A percentile compares a stretch with the other conserved stretches of the same genome.
phyloP scores from a whole-genome alignment of 306 rosid species.

The Citrullus amarus region DNA sequence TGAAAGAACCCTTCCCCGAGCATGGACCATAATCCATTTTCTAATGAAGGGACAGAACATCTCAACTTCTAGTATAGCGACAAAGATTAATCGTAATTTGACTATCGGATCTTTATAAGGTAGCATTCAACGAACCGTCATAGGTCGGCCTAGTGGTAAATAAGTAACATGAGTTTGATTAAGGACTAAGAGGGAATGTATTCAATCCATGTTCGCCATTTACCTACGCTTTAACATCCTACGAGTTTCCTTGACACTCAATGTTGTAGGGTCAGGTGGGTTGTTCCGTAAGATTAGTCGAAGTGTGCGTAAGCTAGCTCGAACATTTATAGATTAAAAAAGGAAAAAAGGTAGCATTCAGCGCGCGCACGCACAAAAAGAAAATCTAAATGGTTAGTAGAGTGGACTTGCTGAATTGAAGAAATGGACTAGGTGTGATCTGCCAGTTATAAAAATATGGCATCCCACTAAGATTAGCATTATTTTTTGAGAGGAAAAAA shows the following conservation, averaged over 20 bases:
- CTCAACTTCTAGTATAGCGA: not conserved
- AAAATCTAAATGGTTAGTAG: not conserved
- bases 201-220: too few relatives aligned
- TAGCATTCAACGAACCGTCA: too few relatives aligned
- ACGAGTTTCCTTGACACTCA: too few relatives aligned
- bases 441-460: not conserved
- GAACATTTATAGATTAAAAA: too few relatives aligned
- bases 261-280: too few relatives aligned
- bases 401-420: not conserved
- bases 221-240: too few relatives aligned
- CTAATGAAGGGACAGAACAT: not conserved
- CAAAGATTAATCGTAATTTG: not conserved
- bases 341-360: not conserved
- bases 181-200: too few relatives aligned
- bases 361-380: too few relatives aligned
- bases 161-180: too few relatives aligned
- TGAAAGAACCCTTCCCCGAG: not conserved
- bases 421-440: not conserved
- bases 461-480: not conserved
- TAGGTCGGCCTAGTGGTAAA: too few relatives aligned
- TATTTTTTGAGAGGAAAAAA: not conserved
- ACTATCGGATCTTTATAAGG: not conserved
- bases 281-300: too few relatives aligned
- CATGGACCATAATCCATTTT: not conserved
- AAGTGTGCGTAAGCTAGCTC: too few relatives aligned